Percentiles rank a stretch among this genome's conserved stretches.
Evolutionary conservation across 176 grass and related monocot genomes (phyloP).

Genomic region (Hordeum marinum): DNA sequence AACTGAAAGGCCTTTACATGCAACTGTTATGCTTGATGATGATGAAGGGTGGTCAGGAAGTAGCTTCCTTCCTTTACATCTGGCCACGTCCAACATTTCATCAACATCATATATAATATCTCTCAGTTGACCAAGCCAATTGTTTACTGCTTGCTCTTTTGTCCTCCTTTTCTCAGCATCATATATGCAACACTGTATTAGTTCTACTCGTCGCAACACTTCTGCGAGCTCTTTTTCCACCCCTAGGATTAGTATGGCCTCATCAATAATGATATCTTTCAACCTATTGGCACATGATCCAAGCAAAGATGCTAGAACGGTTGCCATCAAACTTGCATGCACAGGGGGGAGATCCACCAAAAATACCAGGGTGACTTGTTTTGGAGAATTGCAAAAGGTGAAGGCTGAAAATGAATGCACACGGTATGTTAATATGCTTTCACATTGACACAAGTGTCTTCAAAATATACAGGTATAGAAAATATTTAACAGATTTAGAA

Average conservation of each 20-base stretch:
- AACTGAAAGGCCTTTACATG: neutral
- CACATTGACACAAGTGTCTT: too few relatives aligned
- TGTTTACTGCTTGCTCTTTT: neutral
- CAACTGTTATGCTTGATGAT: neutral
- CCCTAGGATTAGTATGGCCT: neutral
- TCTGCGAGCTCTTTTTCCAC: constrained; percentile 9
- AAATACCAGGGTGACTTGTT: too few relatives aligned
- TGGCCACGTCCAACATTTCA: constrained; percentile 33
- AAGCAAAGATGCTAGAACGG: too few relatives aligned
- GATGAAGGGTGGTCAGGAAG: neutral
- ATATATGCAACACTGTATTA: constrained; percentile 4
- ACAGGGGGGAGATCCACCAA: too few relatives aligned
- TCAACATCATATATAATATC: constrained; percentile 44
- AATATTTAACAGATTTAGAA: neutral
- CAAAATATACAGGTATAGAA: too few relatives aligned
- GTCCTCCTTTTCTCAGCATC: constrained; percentile 12
- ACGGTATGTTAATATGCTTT: too few relatives aligned
- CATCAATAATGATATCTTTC: neutral
- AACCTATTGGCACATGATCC: neutral
- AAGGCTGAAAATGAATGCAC: too few relatives aligned
- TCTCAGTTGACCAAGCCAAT: constrained; percentile 29
- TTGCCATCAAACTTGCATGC: too few relatives aligned
- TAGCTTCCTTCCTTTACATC: neutral
- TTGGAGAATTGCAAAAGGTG: too few relatives aligned
- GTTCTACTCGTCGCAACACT: neutral